Percentiles rank a stretch among this genome's conserved stretches.
Conservation (phyloP, 768 basidiomycete genomes). For the Serendipita vermifera region DNA sequence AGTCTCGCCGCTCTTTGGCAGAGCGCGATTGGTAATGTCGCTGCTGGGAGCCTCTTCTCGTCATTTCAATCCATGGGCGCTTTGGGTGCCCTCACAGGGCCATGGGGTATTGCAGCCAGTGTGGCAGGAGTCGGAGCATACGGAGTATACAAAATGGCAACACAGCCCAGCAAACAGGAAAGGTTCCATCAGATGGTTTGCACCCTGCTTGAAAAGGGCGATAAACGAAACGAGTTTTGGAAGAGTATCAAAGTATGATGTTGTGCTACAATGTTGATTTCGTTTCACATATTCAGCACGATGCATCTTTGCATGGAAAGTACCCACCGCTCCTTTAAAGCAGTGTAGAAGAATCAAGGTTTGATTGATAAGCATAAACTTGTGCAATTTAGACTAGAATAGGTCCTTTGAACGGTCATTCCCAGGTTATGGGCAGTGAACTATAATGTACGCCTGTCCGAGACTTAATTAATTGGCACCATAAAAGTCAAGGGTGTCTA, state of each 20-base stretch:
- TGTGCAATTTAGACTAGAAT: no score
- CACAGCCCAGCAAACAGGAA: neutral
- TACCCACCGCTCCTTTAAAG: no score
- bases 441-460: no score
- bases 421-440: no score
- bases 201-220: neutral
- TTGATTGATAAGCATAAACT: no score
- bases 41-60: neutral
- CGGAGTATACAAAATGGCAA: neutral
- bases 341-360: no score
- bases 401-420: no score
- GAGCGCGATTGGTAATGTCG: conserved; percentile 4
- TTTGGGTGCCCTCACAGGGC: neutral
- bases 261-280: no score
- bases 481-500: no score
- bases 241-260: neutral
- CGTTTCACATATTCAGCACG: no score
- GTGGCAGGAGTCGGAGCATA: neutral
- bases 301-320: no score
- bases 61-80: neutral
- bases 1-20: neutral
- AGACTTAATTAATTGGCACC: no score
- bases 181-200: neutral
- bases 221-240: neutral
- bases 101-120: neutral